Evolutionary conservation across 228 moss, liverwort and hornwort genomes (phyloP).

Genomic region (Sphagnum magellanicum): DNA sequence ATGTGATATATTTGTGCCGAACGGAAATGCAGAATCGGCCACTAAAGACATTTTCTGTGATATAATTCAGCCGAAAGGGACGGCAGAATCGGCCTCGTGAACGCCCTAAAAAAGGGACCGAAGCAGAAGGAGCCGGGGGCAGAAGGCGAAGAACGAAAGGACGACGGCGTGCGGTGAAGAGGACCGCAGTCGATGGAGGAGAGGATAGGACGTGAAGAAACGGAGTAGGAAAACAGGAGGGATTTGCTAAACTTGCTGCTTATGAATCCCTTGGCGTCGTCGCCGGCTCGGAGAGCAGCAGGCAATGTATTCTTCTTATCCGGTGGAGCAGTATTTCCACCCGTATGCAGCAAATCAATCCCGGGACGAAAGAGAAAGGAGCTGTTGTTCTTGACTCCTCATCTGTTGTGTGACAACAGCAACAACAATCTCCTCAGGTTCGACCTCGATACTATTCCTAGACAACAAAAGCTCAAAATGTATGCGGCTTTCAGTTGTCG

Average conservation of each 20-base stretch:
- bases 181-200: too few relatives aligned
- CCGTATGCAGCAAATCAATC: not conserved
- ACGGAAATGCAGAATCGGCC: too few relatives aligned
- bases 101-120: not conserved
- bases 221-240: too few relatives aligned
- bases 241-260: too few relatives aligned
- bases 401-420: not conserved
- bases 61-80: too few relatives aligned
- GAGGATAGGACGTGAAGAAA: too few relatives aligned
- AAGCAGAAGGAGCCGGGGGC: not conserved
- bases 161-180: too few relatives aligned
- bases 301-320: not conserved
- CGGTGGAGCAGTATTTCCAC: not conserved
- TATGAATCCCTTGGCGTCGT: too few relatives aligned
- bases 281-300: too few relatives aligned
- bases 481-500: conserved; percentile 15
- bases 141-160: not conserved
- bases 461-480: conserved; percentile 1
- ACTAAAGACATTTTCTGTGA: too few relatives aligned
- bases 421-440: not conserved
- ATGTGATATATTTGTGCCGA: too few relatives aligned
- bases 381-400: not conserved
- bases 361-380: not conserved
- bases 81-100: too few relatives aligned
- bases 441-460: not conserved